Evolutionary conservation across 352 stramenopile genomes (phyloP).

Genomic region (Pythium folliculosum): DNA sequence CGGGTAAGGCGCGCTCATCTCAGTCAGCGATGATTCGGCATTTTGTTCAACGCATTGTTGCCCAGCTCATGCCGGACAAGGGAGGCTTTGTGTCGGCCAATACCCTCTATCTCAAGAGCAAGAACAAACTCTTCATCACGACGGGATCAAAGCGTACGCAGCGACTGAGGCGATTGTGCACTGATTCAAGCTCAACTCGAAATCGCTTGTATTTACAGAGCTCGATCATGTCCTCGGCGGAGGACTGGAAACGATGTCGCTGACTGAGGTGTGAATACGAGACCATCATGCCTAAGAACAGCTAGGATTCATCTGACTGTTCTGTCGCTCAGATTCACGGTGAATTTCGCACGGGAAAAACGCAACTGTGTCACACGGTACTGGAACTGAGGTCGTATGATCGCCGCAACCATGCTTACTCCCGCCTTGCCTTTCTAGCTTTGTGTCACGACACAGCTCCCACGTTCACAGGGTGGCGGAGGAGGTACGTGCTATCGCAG

Average conservation of each 20-base stretch:
- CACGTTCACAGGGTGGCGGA: conserved; percentile 75
- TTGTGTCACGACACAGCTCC: conserved; percentile 85
- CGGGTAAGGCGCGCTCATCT: conserved; percentile 44
- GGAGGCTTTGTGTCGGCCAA: conserved; percentile 75
- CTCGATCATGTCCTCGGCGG: conserved; percentile 87
- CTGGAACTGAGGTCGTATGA: not conserved
- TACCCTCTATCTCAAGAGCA: conserved; percentile 66
- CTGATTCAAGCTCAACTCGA: too few species aligned
- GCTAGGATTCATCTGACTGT: not conserved
- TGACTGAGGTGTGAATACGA: conserved; percentile 77
- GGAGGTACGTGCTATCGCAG: conserved; percentile 49
- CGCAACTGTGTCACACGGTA: conserved; percentile 93
- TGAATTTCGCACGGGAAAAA: conserved; percentile 95
- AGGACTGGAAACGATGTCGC: conserved; percentile 88
- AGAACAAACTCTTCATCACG: conserved; percentile 77
- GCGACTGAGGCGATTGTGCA: too few species aligned
- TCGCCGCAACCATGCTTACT: not conserved
- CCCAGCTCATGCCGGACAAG: conserved; percentile 70
- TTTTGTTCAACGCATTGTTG: not conserved
- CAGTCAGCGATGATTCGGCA: not conserved
- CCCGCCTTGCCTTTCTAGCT: conserved; percentile 32
- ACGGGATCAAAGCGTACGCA: conserved; percentile 67
- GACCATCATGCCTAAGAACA: not conserved
- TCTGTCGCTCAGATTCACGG: conserved; percentile 69
- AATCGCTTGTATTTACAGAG: conserved; percentile 37